Evolutionary conservation across 78 protist species (phyloP), one percentile per base, ranked within the genome.

Genomic region (Anaeramoeba flamelloides): DNA sequence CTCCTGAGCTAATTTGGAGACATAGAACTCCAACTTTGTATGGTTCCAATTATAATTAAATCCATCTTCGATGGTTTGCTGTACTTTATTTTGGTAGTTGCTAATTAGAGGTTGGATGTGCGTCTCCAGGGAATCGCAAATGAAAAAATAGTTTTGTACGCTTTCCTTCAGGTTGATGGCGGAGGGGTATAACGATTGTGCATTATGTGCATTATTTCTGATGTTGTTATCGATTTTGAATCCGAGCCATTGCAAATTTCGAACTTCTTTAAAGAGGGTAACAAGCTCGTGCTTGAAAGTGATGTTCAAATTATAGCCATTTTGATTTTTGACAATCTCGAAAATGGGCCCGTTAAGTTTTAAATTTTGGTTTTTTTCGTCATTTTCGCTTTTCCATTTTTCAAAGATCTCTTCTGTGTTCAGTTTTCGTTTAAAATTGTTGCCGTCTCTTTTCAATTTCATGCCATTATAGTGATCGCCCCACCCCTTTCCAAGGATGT

Each of bases 401-500:
- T 53, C 69, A 53, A 53, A 53, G 17, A 76, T 36, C 17, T 76
- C 17, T 17, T 33, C 38, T 22, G 78, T 8, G 17, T 76, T 76
- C 64, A 92, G 36, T 77, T 86, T 81, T 3, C 75, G 75, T 36
- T 88, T 83, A 80, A 93, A 89, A 30, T 79, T 79, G 31, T 89
- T 87, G 2, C 40, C 40, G 40, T 87, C 92, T 4, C 53, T 88
- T 53, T 83, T 75, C 12, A 92, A 79, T 41, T 91, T 86, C 82
- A 81, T 78, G 36, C 95, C 95, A 34, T 92, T 91, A 0, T 82
- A 77, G 74, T 90, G 87, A 26, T 82, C 32, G 39, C 86, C 91
- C 96, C 96, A 92, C 39, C 88, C 83, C 37, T 69, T 80, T 76
- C 96, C 96, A 0, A 92, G 83, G n/a, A 94, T 95, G 37, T 86